Conservation (phyloP, 176 grass and related monocot genomes). For the Phoenix roebelenii region DNA sequence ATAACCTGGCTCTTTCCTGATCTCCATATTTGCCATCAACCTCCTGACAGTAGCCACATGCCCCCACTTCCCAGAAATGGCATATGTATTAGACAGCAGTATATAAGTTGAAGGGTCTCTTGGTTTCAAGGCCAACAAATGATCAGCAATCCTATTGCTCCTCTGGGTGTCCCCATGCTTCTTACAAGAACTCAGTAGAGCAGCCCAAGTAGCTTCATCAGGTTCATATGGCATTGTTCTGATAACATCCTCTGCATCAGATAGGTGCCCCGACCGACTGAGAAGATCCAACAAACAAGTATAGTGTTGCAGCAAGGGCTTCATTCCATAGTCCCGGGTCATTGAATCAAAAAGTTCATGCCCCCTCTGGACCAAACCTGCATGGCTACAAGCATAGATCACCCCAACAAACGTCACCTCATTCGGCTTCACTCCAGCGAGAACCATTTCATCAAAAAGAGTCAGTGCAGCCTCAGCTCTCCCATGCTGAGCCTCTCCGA, state of each 20-base stretch:
- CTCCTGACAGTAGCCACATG: slow-evolving; percentile 51
- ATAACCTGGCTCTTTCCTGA: slow-evolving; percentile 63
- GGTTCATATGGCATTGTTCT: slow-evolving; percentile 52
- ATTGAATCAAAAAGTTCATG: slow-evolving; percentile 64
- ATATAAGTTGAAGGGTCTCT: slow-evolving; percentile 77
- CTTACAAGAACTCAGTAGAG: slow-evolving; percentile 67
- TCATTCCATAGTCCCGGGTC: slow-evolving; percentile 49
- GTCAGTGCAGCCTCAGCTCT: slow-evolving; percentile 33
- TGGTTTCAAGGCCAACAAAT: slow-evolving; percentile 44
- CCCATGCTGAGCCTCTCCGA: slow-evolving; percentile 81
- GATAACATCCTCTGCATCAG: slow-evolving; percentile 70
- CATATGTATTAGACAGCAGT: slow-evolving; percentile 81
- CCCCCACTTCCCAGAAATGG: slow-evolving; percentile 59
- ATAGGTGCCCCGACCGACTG: slow-evolving; percentile 59
- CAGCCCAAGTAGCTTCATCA: slow-evolving; percentile 68
- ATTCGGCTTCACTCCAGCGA: slow-evolving; percentile 59
- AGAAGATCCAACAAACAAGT: slow-evolving; percentile 91
- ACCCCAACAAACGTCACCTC: slow-evolving; percentile 78
- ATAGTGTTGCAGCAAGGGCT: slow-evolving; percentile 66
- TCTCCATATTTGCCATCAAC: slow-evolving; percentile 43
- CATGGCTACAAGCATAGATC: slow-evolving; percentile 91
- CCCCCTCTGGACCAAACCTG: slow-evolving; percentile 74
- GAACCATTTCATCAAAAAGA: slow-evolving; percentile 60
- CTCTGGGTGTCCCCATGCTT: slow-evolving; percentile 57
- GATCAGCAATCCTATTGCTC: slow-evolving; percentile 57